Evolutionary conservation across 2,329 filamentous ascomycete species (phyloP).

Genomic region (Aspergillus ibericus): DNA sequence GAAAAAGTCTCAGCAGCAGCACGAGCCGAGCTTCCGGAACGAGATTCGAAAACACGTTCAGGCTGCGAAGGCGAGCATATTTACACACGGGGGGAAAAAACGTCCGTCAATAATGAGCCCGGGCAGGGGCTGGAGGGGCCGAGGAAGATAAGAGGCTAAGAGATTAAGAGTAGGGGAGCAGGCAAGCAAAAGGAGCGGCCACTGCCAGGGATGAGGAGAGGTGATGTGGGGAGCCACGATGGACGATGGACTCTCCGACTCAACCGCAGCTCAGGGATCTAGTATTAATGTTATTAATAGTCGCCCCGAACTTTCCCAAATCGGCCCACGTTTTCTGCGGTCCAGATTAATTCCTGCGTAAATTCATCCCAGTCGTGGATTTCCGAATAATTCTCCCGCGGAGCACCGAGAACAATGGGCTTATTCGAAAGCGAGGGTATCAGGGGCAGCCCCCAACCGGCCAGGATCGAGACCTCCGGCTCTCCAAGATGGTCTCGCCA

Average conservation of each 20-base stretch:
- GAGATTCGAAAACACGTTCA: conserved; percentile 11
- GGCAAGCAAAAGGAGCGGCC: not conserved
- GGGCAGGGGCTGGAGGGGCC: conserved; percentile 3
- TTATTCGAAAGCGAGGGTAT: not conserved
- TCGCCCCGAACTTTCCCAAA: not conserved
- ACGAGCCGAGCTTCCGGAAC: conserved; percentile 19
- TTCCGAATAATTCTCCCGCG: no score
- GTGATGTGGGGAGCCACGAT: conserved; percentile 10
- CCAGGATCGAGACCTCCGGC: not conserved
- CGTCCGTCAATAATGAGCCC: not conserved
- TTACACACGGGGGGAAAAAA: conserved; percentile 9
- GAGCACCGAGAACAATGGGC: no score
- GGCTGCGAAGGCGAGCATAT: conserved; percentile 17
- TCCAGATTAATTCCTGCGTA: not conserved
- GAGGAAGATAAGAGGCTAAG: not conserved
- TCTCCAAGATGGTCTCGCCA: not conserved
- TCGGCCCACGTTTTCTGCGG: not conserved
- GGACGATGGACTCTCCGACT: not conserved
- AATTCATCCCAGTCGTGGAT: no score
- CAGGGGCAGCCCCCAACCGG: not conserved
- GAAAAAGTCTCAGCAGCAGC: conserved; percentile 11
- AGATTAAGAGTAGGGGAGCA: no score
- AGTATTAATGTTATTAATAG: not conserved
- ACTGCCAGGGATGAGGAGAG: conserved; percentile 4
- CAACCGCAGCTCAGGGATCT: not conserved